Evolutionary conservation across 1,139 yeast genomes (phyloP).

Genomic region (Lodderomyces margitis): DNA sequence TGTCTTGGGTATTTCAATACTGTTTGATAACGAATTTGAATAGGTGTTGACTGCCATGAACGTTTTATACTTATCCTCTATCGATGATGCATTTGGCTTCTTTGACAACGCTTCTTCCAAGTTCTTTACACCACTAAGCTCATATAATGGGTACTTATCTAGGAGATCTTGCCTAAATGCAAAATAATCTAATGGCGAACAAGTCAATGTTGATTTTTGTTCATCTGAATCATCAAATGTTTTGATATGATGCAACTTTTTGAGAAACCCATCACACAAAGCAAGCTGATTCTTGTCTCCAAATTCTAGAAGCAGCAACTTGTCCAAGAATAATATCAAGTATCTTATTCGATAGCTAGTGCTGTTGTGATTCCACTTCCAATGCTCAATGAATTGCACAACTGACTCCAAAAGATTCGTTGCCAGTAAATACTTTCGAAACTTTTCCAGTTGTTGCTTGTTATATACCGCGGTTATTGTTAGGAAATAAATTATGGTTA

Average conservation of each 20-base stretch:
- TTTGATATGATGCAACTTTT: constrained; percentile 39
- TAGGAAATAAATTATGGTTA: constrained; percentile 57
- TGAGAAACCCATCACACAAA: constrained; percentile 50
- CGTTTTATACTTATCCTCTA: constrained; percentile 26
- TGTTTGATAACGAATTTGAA: constrained; percentile 54
- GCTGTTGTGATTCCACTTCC: constrained; percentile 56
- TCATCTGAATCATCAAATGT: constrained; percentile 17
- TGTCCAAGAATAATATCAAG: constrained; percentile 55
- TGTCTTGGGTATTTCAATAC: constrained; percentile 60
- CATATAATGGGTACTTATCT: constrained; percentile 71
- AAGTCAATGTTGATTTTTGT: constrained; percentile 32
- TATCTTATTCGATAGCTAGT: constrained; percentile 45
- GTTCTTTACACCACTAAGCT: constrained; percentile 14
- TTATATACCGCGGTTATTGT: constrained; percentile 28
- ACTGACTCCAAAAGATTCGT: constrained; percentile 43
- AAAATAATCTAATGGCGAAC: constrained; percentile 79
- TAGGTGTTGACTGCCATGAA: constrained; percentile 45
- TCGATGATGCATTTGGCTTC: constrained; percentile 9
- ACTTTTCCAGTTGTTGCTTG: constrained; percentile 4
- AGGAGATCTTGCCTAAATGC: constrained; percentile 72
- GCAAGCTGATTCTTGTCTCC: constrained; percentile 52
- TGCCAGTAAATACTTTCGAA: constrained; percentile 22
- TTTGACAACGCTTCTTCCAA: constrained; percentile 16
- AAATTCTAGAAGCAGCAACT: constrained; percentile 59
- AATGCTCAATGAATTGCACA: constrained; percentile 54